Evolutionary conservation across 192 early-diverging fungal species (phyloP), one percentile per base, ranked within the genome.

Genomic region (Backusella westeae): DNA sequence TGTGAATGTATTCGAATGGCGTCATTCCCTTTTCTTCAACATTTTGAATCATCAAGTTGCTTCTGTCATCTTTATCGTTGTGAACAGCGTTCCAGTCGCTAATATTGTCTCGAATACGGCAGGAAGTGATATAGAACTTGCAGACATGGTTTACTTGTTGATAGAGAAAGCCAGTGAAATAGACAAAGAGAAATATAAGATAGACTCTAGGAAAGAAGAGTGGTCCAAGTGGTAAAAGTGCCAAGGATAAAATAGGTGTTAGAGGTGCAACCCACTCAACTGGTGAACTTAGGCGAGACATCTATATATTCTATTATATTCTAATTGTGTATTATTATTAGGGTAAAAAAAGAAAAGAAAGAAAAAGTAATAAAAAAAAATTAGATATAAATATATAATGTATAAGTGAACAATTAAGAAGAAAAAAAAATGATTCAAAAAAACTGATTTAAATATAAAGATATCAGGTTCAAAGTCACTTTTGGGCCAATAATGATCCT

Each of bases 181-280:
- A 87, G 21, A 73, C 23, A 46, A 87, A 83, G 0, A 87, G 67
- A 36, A 87, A 80, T 34, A 77, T 41, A 5, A 87, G 68, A 67
- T 87, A 87, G 10, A 71, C 44, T 26, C 80, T 73, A 5, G 86
- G 86, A 38, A 85, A 72, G 63, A 87, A 74, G 12, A 86, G 29
- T 14, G 86, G 86, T 3, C 86, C 86, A 4, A 85, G 42, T 26
- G 83, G 79, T 6, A 87, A 66, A 17, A 85, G 23, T 10, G 80
- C 68, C 52, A 87, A 59, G 6, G 86, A 77, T 36, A 66, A 49
- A 2, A 87, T 44, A 32, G 86, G 82, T 12, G 77, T 76, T 1
- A 79, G 15, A 35, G 85, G 86, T 23, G 85, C 84, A 23, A 87
- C 79, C 67, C 87, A 78, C 66, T 87, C 86, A 36, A 78, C 84